phyloP scores from a whole-genome alignment of 2,329 filamentous ascomycete genomes.

The Daldinia sp. region DNA sequence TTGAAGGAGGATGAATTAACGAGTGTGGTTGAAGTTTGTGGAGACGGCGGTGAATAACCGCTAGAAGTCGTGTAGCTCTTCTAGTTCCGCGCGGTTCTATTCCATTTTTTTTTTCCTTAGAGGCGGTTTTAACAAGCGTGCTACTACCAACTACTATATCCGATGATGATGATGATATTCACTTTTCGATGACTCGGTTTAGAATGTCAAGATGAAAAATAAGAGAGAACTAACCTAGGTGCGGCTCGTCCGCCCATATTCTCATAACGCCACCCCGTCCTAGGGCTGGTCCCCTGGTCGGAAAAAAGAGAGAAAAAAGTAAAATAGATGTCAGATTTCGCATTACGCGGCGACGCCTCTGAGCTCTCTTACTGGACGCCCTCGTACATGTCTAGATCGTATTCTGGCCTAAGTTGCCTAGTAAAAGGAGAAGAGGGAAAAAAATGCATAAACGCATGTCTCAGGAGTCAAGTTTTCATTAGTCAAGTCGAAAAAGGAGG shows the following conservation, averaged over 20 bases:
- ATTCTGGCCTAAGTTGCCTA: not conserved
- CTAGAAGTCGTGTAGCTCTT: not conserved
- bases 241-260: not conserved
- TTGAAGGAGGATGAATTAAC: not conserved
- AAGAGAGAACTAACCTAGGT: not conserved
- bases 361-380: constrained; percentile 5
- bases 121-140: not conserved
- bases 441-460: not conserved
- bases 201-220: not conserved
- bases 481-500: not conserved
- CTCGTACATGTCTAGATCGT: not conserved
- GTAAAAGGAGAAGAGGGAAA: not conserved
- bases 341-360: not conserved
- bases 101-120: not conserved
- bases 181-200: not conserved
- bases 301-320: not conserved
- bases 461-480: not conserved
- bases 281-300: not conserved
- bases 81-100: not conserved
- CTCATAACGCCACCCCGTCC: not conserved
- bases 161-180: not conserved
- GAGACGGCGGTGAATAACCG: not conserved
- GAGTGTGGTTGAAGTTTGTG: not conserved
- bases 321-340: not conserved
- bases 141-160: not conserved